Evolutionary conservation across 2,329 filamentous ascomycete genomes (phyloP).

Genomic region (Helotiales sp.): DNA sequence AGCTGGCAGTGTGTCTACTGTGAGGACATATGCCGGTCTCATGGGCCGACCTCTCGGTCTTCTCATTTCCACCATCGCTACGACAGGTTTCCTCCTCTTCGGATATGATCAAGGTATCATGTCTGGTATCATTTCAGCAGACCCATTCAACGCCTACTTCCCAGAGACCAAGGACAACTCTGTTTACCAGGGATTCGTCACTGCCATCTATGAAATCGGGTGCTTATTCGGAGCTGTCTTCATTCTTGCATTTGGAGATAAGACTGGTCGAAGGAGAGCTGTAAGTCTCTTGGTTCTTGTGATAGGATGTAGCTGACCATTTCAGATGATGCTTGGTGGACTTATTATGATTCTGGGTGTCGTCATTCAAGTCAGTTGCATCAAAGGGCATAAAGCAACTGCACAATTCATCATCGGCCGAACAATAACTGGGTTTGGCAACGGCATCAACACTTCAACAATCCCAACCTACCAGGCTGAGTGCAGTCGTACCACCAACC

Average conservation of each 20-base stretch:
- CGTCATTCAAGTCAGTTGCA: slow-evolving; percentile 47
- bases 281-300: slow-evolving; percentile 48
- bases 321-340: slow-evolving; percentile 59
- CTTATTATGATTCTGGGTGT: slow-evolving; percentile 64
- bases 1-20: slow-evolving; percentile 26
- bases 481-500: slow-evolving; percentile 46
- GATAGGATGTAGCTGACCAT: slow-evolving; percentile 46
- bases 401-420: slow-evolving; percentile 61
- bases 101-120: slow-evolving; percentile 91
- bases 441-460: slow-evolving; percentile 56
- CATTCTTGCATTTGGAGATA: slow-evolving; percentile 56
- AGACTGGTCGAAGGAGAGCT: slow-evolving; percentile 60
- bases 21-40: slow-evolving; percentile 63
- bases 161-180: slow-evolving; percentile 59
- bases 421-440: slow-evolving; percentile 56
- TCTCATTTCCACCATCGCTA: slow-evolving; percentile 72
- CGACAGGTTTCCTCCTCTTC: slow-evolving; percentile 82
- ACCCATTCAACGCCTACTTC: slow-evolving; percentile 85
- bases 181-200: slow-evolving; percentile 53
- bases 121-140: slow-evolving; percentile 71
- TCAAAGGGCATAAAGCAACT: slow-evolving; percentile 46
- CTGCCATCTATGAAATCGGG: slow-evolving; percentile 60
- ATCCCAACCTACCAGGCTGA: slow-evolving; percentile 71
- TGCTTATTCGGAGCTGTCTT: slow-evolving; percentile 59
- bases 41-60: slow-evolving; percentile 69